Evolutionary conservation across 2,329 filamentous ascomycete genomes (phyloP).

Genomic region (Scedosporium boydii): DNA sequence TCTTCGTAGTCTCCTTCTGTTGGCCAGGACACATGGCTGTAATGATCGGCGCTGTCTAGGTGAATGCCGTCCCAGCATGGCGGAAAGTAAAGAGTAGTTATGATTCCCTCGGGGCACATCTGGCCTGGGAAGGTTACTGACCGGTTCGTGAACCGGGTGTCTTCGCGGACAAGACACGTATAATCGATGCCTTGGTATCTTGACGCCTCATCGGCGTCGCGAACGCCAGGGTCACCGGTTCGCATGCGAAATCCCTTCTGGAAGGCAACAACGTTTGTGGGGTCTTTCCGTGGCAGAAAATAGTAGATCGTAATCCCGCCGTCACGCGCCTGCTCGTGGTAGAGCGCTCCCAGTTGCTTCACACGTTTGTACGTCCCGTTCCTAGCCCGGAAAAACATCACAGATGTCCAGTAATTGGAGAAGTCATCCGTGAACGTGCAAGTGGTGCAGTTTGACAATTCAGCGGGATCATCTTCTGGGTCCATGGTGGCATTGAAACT

Average conservation of each 20-base stretch:
- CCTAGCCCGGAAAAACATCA: conserved; percentile 21
- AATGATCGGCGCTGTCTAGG: conserved; percentile 41
- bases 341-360: conserved; percentile 26
- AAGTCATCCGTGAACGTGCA: conserved; percentile 24
- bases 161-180: conserved; percentile 35
- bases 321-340: conserved; percentile 25
- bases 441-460: conserved; percentile 26
- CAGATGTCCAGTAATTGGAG: conserved; percentile 25
- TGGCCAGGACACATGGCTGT: conserved; percentile 36
- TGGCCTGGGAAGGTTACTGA: conserved; percentile 37
- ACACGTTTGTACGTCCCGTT: conserved; percentile 23
- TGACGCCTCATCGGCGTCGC: conserved; percentile 22
- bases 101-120: conserved; percentile 40
- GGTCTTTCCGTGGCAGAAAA: conserved; percentile 18
- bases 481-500: conserved; percentile 36
- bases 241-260: conserved; percentile 38
- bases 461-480: conserved; percentile 13
- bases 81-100: conserved; percentile 41
- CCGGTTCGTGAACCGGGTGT: conserved; percentile 38
- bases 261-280: conserved; percentile 31
- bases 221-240: conserved; percentile 27
- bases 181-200: conserved; percentile 31
- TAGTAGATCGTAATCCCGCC: conserved; percentile 35
- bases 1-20: conserved; percentile 15
- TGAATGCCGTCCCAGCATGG: conserved; percentile 46